Conservation (phyloP, 805 yeast species). For the Saturnispora halmiae region DNA sequence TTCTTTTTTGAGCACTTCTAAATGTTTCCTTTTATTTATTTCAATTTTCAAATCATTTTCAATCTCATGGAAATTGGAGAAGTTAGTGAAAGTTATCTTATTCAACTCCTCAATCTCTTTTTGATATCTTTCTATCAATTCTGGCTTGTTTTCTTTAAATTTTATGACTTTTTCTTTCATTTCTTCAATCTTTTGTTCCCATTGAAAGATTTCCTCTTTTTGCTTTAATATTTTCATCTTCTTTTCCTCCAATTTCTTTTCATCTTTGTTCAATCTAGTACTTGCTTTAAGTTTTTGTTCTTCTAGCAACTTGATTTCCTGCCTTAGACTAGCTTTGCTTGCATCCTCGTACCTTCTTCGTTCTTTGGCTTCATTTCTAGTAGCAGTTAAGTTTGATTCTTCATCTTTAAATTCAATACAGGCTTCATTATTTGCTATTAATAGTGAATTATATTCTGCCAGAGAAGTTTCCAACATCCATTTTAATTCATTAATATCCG, state of each 20-base stretch:
- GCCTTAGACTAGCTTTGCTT: slow-evolving; percentile 32
- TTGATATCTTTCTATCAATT: slow-evolving; percentile 15
- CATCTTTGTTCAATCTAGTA: slow-evolving; percentile 29
- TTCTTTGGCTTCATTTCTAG: slow-evolving; percentile 31
- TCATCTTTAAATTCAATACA: slow-evolving; percentile 33
- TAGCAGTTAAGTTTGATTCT: slow-evolving; percentile 27
- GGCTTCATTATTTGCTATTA: slow-evolving; percentile 27
- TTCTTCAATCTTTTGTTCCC: slow-evolving; percentile 26
- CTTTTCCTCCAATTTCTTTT: slow-evolving; percentile 23
- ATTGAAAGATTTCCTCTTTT: slow-evolving; percentile 27
- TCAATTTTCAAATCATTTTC: slow-evolving; percentile 29
- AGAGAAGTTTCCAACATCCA: slow-evolving; percentile 34
- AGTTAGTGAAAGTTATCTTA: slow-evolving; percentile 21
- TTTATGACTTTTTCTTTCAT: slow-evolving; percentile 15
- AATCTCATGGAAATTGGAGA: slow-evolving; percentile 23
- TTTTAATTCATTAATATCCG: slow-evolving; percentile 36
- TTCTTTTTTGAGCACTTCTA: slow-evolving; percentile 21
- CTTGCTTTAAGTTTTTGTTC: slow-evolving; percentile 33
- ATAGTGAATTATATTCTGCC: slow-evolving; percentile 31
- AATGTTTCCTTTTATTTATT: slow-evolving; percentile 20
- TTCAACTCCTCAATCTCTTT: slow-evolving; percentile 22
- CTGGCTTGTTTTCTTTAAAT: slow-evolving; percentile 14
- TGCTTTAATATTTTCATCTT: slow-evolving; percentile 27
- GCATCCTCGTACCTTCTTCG: slow-evolving; percentile 35
- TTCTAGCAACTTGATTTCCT: slow-evolving; percentile 35